Evolutionary conservation across 371 early-diverging fungal species (phyloP), one percentile per base, ranked within the genome.

Genomic region (Rhizomucor pusillus): DNA sequence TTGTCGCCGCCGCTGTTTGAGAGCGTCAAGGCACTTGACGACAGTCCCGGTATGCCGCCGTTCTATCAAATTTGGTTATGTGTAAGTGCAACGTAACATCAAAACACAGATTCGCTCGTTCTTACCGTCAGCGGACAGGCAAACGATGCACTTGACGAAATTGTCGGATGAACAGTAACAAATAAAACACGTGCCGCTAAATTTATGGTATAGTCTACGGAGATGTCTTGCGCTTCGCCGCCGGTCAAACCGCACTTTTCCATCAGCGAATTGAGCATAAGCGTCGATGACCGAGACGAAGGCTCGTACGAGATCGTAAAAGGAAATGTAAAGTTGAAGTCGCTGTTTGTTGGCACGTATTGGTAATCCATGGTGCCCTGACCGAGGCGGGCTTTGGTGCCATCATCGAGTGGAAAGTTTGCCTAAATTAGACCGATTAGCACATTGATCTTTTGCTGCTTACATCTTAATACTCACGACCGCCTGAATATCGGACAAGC

Each of bases 181-280:
- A 76, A 65, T 3, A 76, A 43, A 6, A 68, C 76, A 23, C 56
- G 60, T 6, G 73, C 76, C 18, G 57, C 50, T 2, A 76, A 45
- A 19, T 51, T 33, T 23, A 76, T 72, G 14, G 54, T 66, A 43
- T 76, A 76, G 37, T 63, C 52, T 10, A 76, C 54, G 0, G 62
- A 62, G n/a, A 76, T 56, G 39, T 67, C 67, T 16, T 62, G 49
- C 18, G 62, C 58, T 3, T 48, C 40, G 7, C 58, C 52, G 23
- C 73, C 73, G 14, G 62, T 57, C 10, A 72, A 39, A 20, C 81
- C 81, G 47, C 84, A 83, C 24, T 69, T 69, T 12, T 58, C 65
- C 6, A 70, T 60, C 47, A 83, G 55, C 19, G 75, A 78, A 9
- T 54, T 62, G 33, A 83, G 35, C 18, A 82, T 73, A 7, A 70